These are phyloP conservation scores for Plasmodium reichenowi DNA, from an alignment of 169 alveolate genomes.

Conservation along the genomic window DNA sequence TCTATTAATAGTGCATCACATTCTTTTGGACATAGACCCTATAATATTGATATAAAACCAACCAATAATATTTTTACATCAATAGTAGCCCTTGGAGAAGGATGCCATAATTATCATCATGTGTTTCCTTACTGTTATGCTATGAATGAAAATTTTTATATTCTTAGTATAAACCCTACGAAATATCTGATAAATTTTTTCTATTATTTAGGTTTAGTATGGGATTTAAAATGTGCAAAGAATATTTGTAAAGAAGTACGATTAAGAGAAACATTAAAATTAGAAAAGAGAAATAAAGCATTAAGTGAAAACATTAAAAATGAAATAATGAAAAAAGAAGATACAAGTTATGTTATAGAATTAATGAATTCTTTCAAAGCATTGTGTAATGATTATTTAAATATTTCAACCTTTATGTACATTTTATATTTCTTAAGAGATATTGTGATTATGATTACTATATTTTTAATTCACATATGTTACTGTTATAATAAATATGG, in stretches of 20 bases:
- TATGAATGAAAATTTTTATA: constrained; percentile 83
- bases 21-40: constrained; percentile 87
- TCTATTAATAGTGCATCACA: constrained; percentile 89
- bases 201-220: constrained; percentile 73
- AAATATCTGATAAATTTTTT: constrained; percentile 58
- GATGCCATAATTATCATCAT: constrained; percentile 93
- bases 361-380: constrained; percentile 67
- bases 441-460: constrained; percentile 46
- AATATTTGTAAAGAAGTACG: constrained; percentile 72
- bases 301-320: constrained; percentile 75
- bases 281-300: constrained; percentile 64
- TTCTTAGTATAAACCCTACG: constrained; percentile 70
- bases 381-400: constrained; percentile 65
- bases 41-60: constrained; percentile 76
- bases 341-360: constrained; percentile 61
- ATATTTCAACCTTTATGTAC: constrained; percentile 57
- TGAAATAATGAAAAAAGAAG: constrained; percentile 75
- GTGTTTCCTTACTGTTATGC: constrained; percentile 90
- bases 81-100: constrained; percentile 90
- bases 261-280: constrained; percentile 53
- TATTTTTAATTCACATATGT: constrained; percentile 53
- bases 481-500: constrained; percentile 75
- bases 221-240: constrained; percentile 73
- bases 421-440: constrained; percentile 63
- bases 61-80: constrained; percentile 83